These are phyloP conservation scores for Aphanocladium album DNA, from an alignment of 2,329 filamentous ascomycete species.

Conservation along the genomic window DNA sequence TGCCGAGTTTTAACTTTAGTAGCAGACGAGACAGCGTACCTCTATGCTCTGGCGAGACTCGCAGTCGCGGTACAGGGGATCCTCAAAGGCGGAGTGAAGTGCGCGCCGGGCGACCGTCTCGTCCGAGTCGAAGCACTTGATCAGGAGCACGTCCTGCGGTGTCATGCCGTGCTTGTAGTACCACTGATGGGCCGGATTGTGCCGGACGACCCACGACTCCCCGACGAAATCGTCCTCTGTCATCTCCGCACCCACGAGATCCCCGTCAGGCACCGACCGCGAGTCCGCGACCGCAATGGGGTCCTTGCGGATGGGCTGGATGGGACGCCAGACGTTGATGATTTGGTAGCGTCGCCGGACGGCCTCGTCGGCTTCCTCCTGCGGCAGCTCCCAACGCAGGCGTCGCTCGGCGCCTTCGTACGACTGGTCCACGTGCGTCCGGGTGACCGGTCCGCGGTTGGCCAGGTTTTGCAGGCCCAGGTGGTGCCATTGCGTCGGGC, in stretches of 20 bases:
- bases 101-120: constrained; percentile 46
- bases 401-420: constrained; percentile 34
- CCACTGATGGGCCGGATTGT: constrained; percentile 43
- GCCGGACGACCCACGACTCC: constrained; percentile 42
- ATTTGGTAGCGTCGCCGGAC: constrained; percentile 42
- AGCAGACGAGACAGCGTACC: constrained; percentile 58
- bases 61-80: constrained; percentile 47
- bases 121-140: constrained; percentile 61
- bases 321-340: constrained; percentile 43
- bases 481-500: constrained; percentile 56
- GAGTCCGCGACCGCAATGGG: constrained; percentile 51
- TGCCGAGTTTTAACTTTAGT: constrained; percentile 31
- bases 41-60: constrained; percentile 59
- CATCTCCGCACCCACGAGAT: constrained; percentile 45
- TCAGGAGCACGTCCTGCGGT: constrained; percentile 50
- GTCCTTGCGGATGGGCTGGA: constrained; percentile 37
- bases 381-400: constrained; percentile 37
- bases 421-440: constrained; percentile 50
- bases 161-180: constrained; percentile 47
- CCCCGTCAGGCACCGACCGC: constrained; percentile 42
- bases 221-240: constrained; percentile 46
- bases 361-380: constrained; percentile 36
- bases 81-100: constrained; percentile 50
- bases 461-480: constrained; percentile 56
- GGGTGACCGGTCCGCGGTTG: constrained; percentile 41